Conservation (phyloP, 768 basidiomycete species). For the Sarcomyxa edulis region DNA sequence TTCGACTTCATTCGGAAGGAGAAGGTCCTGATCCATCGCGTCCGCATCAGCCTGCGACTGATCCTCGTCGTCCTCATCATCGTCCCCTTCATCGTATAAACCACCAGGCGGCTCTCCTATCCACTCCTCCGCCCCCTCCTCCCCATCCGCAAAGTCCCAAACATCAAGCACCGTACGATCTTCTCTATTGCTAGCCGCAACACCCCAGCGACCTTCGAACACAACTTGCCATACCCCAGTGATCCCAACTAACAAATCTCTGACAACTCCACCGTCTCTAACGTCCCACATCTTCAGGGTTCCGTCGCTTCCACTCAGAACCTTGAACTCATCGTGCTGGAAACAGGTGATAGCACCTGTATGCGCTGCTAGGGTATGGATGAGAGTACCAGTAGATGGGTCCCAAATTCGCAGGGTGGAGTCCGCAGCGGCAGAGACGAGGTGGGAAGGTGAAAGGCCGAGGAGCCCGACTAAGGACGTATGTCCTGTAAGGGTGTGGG, state of each 20-base stretch:
- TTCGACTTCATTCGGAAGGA: conserved; percentile 38
- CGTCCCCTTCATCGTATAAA: conserved; percentile 66
- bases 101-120: conserved; percentile 73
- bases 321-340: conserved; percentile 97
- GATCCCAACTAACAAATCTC: conserved; percentile 87
- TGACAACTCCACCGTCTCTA: conserved; percentile 75
- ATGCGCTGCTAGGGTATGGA: conserved; percentile 83
- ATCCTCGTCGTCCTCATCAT: conserved; percentile 41
- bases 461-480: conserved; percentile 93
- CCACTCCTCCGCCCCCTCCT: conserved; percentile 74
- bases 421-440: conserved; percentile 96
- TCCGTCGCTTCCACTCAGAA: conserved; percentile 92
- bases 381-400: conserved; percentile 73
- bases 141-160: conserved; percentile 89
- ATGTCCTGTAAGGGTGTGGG: conserved; percentile 82
- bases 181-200: conserved; percentile 85
- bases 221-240: conserved; percentile 98
- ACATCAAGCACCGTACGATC: conserved; percentile 80
- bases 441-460: conserved; percentile 80
- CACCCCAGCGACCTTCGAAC: conserved; percentile 91
- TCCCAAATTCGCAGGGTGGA: conserved; percentile 95
- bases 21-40: conserved; percentile 74
- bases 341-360: conserved; percentile 99
- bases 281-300: conserved; percentile 99
- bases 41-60: conserved; percentile 57